Evolutionary conservation across 495 filamentous ascomycete genomes (phyloP).

Genomic region (Xylaria longipes): DNA sequence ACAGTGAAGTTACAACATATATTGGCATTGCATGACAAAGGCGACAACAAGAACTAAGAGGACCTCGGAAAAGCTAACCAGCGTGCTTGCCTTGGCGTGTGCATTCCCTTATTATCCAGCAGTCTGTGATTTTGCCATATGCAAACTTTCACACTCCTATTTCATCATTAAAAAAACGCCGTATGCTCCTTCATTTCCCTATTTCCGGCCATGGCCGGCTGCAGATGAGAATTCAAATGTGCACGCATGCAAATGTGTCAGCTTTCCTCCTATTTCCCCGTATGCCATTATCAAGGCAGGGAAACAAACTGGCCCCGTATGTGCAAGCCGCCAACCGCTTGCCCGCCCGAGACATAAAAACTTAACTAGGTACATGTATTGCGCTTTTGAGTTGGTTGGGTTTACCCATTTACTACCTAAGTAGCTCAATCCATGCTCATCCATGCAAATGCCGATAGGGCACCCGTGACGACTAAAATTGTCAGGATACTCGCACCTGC

Average conservation of each 20-base stretch:
- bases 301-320: background rate
- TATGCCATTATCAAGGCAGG: background rate
- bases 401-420: background rate
- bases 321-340: background rate
- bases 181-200: constrained; percentile 19
- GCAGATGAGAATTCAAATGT: constrained; percentile 22
- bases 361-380: background rate
- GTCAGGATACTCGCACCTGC: constrained; percentile 73
- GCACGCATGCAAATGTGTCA: constrained; percentile 4
- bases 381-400: background rate
- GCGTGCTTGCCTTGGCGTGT: background rate
- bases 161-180: constrained; percentile 19
- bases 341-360: background rate
- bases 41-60: background rate
- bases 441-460: constrained; percentile 52
- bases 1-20: background rate
- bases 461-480: constrained; percentile 47
- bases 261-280: background rate
- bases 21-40: background rate
- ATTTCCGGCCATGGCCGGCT: constrained; percentile 11
- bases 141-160: constrained; percentile 7
- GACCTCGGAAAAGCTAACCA: background rate
- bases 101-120: constrained; percentile 13
- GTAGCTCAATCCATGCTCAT: constrained; percentile 48
- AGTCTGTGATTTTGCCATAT: background rate